Percentiles rank a stretch among this genome's conserved stretches.
Conservation (phyloP, 2,329 filamentous ascomycete species). For the Clonostachys sp. region DNA sequence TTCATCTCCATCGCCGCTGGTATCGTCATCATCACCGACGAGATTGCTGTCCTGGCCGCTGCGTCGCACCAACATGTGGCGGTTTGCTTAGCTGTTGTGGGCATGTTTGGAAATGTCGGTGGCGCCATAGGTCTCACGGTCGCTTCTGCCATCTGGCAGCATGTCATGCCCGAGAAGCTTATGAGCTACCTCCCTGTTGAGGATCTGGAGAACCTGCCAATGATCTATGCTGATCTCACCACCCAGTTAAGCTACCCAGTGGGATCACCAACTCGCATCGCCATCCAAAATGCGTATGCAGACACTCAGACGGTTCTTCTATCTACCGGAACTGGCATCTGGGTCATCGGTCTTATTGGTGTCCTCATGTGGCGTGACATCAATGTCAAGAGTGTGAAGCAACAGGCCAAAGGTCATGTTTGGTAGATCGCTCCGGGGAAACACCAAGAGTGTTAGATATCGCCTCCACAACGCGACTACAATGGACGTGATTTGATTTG, state of each 20-base stretch:
- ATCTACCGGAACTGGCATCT: not conserved
- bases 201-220: constrained; percentile 19
- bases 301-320: constrained; percentile 47
- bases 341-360: constrained; percentile 23
- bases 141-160: constrained; percentile 60
- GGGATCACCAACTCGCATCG: constrained; percentile 43
- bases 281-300: constrained; percentile 57
- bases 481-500: too few species aligned
- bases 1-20: constrained; percentile 56
- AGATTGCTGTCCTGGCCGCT: constrained; percentile 59
- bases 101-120: constrained; percentile 56
- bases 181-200: constrained; percentile 37
- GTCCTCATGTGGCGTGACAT: constrained; percentile 43
- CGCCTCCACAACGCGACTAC: too few species aligned
- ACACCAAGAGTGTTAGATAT: too few species aligned
- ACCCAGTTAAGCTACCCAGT: constrained; percentile 47
- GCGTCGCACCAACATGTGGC: constrained; percentile 56
- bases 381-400: constrained; percentile 38
- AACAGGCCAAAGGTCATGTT: constrained; percentile 25
- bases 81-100: constrained; percentile 53
- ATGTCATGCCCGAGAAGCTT: constrained; percentile 50
- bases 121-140: constrained; percentile 55
- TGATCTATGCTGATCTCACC: constrained; percentile 43
- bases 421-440: constrained; percentile 10
- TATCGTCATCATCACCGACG: constrained; percentile 49